Evolutionary conservation across 1,139 yeast species (phyloP), one percentile per base, ranked within the genome.

Genomic region (Kluyveromyces sp.): DNA sequence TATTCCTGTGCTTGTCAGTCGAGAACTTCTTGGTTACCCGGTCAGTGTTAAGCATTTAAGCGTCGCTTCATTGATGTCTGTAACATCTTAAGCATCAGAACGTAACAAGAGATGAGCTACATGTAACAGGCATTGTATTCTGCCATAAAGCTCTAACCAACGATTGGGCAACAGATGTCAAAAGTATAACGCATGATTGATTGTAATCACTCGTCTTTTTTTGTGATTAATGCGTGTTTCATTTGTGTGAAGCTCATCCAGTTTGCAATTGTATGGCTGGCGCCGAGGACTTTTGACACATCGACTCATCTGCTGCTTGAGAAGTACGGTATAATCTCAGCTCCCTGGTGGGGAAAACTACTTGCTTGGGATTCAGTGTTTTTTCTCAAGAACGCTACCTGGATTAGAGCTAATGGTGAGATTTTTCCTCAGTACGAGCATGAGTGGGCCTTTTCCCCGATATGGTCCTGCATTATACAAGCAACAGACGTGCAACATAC

Each of bases 331-430:
- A 30, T 30, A 7, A n/a, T 33, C 4, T 43, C 25, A 29, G 41
- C 33, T 17, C 48, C 44, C 30, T 55, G 57, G 58, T 63, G 73
- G 36, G 68, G 75, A 38, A 77, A 78, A 47, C 67, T 85, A 7
- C 67, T 84, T 28, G 73, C 80, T 4, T 89, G 97, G 97, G 98
- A 92, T 61, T 73, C 82, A 2, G 94, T 88, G 0, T 87, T 82
- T 62, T 88, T 84, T 57, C 63, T 76, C 20, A 77, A 80, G 40
- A 36, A 20, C 16, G 32, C 38, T 12, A 17, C 8, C 3, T n/a
- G 22, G 20, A 18, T 32, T 11, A 28, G 26, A 17, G 22, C n/a
- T 4, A 19, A 19, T 19, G 36, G 38, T 4, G 13, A 19, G 18
- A n/a, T 13, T 7, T 77, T 83, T 32, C 65, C 73, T 25, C 60